A percentile compares a stretch with the other conserved stretches of the same genome.
These are phyloP conservation scores for Colletotrichum orchidophilum DNA, from an alignment of 2,329 filamentous ascomycete genomes.

Conservation along the genomic window DNA sequence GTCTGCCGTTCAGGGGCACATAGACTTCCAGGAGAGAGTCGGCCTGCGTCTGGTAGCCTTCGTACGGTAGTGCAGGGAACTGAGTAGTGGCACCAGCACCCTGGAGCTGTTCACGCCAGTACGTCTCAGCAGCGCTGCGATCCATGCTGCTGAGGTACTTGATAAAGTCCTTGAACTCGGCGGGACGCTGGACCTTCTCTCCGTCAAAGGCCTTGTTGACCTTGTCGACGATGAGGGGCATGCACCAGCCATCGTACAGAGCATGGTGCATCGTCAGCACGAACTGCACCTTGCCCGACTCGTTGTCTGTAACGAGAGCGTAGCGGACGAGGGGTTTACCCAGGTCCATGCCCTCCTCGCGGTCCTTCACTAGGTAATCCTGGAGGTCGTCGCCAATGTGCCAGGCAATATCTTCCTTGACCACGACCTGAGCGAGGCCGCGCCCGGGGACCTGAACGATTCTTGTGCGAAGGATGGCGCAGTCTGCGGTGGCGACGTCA, in stretches of 20 bases:
- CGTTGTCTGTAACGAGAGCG: constrained; percentile 48
- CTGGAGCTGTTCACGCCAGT: constrained; percentile 57
- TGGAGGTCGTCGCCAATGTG: constrained; percentile 46
- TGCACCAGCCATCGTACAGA: constrained; percentile 66
- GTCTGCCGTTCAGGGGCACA: constrained; percentile 48
- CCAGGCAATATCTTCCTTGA: constrained; percentile 50
- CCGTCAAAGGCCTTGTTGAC: constrained; percentile 56
- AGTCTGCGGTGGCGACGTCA: constrained; percentile 46
- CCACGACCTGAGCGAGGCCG: constrained; percentile 58
- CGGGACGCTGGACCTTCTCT: constrained; percentile 44
- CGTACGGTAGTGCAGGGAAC: constrained; percentile 58
- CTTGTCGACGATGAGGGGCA: constrained; percentile 59
- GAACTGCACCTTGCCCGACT: constrained; percentile 50
- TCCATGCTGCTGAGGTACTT: constrained; percentile 54
- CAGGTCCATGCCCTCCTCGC: constrained; percentile 52
- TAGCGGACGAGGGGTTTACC: constrained; percentile 57
- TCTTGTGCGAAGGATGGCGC: constrained; percentile 57
- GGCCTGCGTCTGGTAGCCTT: constrained; percentile 58
- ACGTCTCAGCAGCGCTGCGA: constrained; percentile 50
- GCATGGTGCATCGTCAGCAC: constrained; percentile 66
- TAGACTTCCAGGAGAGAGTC: constrained; percentile 64
- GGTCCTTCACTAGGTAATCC: constrained; percentile 52
- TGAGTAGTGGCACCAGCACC: constrained; percentile 54
- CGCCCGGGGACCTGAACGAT: constrained; percentile 55
- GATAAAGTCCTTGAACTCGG: constrained; percentile 60